Base-by-base conservation (phyloP, 805 yeast species). In the Starmerella apicola region DNA sequence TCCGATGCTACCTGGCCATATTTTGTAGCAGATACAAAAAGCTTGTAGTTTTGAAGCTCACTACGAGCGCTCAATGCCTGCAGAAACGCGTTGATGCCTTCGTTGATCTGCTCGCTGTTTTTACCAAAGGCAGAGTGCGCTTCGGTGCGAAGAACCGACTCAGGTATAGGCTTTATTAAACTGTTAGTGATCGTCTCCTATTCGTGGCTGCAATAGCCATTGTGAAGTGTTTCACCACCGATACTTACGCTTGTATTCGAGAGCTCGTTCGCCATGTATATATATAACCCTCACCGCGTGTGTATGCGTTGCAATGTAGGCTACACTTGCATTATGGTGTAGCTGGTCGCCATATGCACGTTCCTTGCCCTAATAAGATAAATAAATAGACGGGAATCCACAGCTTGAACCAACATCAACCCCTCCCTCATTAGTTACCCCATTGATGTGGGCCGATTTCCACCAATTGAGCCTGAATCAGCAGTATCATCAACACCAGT, bases 31-130 rank as follows among this genome's bases (percentile, higher is more conserved):
- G 37, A 32, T 5, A 46, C 54, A 1, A 52, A 18, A 26, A 43
- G 45, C 38, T 53, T 53, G 38, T 51, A 51, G 32, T 32, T 37
- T 16, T 42, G 38, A 5, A 43, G 43, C 27, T 49, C 51, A n/a
- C 46, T 38, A 7, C 32, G 43, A 7, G 18, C 25, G 4, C 38
- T 41, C 24, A 51, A 19, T 13, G 33, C 33, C 3, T 16, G 27
- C 25, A 48, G 38, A 8, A 36, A 36, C 13, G 32, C 34, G 27
- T 37, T 18, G n/a, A 45, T 45, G 13, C 42, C 46, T 13, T 34
- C 27, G 17, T 39, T 36, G n/a, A 42, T 18, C 13, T 33, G 16
- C 24, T 18, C 33, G 15, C 36, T 23, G 10, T 23, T 19, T 2
- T 15, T 34, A 16, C 31, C 36, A 21, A 50, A 39, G 6, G 43